Evolutionary conservation across 768 basidiomycete genomes (phyloP).

Genomic region (Gloeopeniophorella convolvens): DNA sequence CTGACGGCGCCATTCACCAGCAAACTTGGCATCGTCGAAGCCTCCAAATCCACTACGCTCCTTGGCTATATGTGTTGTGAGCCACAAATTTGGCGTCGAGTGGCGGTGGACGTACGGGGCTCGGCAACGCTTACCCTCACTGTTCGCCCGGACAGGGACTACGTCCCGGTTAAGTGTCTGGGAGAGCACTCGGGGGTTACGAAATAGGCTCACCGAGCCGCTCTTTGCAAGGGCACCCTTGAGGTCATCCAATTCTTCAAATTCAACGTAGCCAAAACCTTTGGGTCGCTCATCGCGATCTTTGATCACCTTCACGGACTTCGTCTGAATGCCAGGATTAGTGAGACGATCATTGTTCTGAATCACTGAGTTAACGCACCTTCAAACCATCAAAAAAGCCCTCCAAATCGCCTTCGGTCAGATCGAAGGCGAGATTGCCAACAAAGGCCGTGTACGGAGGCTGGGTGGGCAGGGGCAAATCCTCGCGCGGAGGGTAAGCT

Average conservation of each 20-base stretch:
- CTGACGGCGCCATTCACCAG: constrained; percentile 79
- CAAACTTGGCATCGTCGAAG: constrained; percentile 69
- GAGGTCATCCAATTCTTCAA: constrained; percentile 76
- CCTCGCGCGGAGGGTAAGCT: constrained; percentile 64
- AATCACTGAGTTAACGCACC: constrained; percentile 32
- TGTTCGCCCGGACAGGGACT: constrained; percentile 71
- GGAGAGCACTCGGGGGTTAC: not conserved
- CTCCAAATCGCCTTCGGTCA: constrained; percentile 75
- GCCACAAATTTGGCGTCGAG: no score
- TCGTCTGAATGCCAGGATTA: constrained; percentile 42
- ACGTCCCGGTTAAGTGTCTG: not conserved
- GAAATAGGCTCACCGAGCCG: constrained; percentile 49
- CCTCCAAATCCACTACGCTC: constrained; percentile 57
- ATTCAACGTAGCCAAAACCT: constrained; percentile 98
- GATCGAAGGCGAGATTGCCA: constrained; percentile 92
- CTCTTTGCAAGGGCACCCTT: constrained; percentile 75
- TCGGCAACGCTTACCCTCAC: constrained; percentile 94
- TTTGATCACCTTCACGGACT: constrained; percentile 87
- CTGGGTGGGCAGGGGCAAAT: constrained; percentile 89
- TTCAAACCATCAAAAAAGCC: constrained; percentile 67
- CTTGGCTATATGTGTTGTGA: constrained; percentile 48
- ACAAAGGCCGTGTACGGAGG: constrained; percentile 97
- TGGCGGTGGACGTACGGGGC: constrained; percentile 64
- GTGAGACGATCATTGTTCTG: not conserved
- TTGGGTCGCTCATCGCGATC: constrained; percentile 93